These are phyloP conservation scores for Pyrenochaeta sp. DNA, from an alignment of 2,329 filamentous ascomycete genomes.

Conservation along the genomic window DNA sequence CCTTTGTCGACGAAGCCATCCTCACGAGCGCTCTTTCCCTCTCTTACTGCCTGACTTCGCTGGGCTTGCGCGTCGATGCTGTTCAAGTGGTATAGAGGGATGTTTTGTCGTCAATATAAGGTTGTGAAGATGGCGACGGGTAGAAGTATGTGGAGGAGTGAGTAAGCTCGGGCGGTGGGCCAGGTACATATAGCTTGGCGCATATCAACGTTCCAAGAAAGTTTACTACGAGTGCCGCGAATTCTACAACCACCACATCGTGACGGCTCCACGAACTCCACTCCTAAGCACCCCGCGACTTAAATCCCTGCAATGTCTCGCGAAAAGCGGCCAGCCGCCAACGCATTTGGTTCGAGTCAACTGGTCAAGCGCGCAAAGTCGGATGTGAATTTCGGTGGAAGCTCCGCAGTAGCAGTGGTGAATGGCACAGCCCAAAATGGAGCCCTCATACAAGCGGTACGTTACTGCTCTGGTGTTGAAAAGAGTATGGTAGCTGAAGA, in stretches of 20 bases:
- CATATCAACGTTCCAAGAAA: conserved; percentile 20
- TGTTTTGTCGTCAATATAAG: conserved; percentile 21
- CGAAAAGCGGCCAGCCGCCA: conserved; percentile 90
- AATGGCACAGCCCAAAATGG: conserved; percentile 67
- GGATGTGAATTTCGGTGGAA: conserved; percentile 62
- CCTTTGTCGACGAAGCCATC: conserved; percentile 68
- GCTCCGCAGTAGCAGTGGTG: conserved; percentile 65
- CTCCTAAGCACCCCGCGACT: too few relatives aligned
- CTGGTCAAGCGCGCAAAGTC: conserved; percentile 90
- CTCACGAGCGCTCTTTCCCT: not conserved
- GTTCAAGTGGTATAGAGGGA: too few relatives aligned
- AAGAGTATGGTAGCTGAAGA: conserved; percentile 37
- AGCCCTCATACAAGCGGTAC: conserved; percentile 72
- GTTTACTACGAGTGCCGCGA: conserved; percentile 23
- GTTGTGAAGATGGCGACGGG: conserved; percentile 22
- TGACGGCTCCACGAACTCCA: conserved; percentile 6
- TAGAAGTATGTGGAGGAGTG: conserved; percentile 16
- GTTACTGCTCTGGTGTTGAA: conserved; percentile 57
- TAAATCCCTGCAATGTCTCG: conserved; percentile 71
- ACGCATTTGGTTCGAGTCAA: conserved; percentile 80
- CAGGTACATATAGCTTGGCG: conserved; percentile 16
- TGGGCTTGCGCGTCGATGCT: not conserved
- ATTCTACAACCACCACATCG: conserved; percentile 4
- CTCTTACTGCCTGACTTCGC: not conserved
- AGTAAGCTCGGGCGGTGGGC: conserved; percentile 16